Evolutionary conservation across 2,329 filamentous ascomycete genomes (phyloP).

Genomic region (Colletotrichum trifolii): DNA sequence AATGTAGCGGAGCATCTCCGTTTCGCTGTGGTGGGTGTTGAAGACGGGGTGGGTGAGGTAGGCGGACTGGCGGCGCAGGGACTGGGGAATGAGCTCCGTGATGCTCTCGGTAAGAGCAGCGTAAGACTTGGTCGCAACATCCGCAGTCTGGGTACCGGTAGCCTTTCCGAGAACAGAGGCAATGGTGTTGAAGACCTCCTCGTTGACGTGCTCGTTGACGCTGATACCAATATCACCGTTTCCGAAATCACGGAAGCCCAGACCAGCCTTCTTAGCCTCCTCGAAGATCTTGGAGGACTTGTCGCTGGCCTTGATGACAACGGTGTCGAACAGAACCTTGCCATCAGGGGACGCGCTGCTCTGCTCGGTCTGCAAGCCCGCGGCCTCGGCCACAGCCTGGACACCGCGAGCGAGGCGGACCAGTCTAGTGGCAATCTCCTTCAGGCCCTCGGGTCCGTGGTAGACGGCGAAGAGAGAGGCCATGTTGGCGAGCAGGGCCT

Average conservation of each 20-base stretch:
- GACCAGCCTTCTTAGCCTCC: slow-evolving; percentile 60
- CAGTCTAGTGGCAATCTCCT: slow-evolving; percentile 82
- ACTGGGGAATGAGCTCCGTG: slow-evolving; percentile 59
- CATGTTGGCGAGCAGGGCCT: slow-evolving; percentile 95
- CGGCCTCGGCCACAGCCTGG: slow-evolving; percentile 69
- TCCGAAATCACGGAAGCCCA: slow-evolving; percentile 73
- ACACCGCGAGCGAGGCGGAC: slow-evolving; percentile 77
- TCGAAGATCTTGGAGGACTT: slow-evolving; percentile 62
- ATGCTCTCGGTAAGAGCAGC: slow-evolving; percentile 49
- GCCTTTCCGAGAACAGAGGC: slow-evolving; percentile 45
- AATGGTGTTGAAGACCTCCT: slow-evolving; percentile 62
- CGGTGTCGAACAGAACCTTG: slow-evolving; percentile 80
- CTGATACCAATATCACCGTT: slow-evolving; percentile 76
- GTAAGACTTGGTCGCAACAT: slow-evolving; percentile 53
- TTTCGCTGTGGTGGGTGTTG: slow-evolving; percentile 95
- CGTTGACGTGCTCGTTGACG: slow-evolving; percentile 74
- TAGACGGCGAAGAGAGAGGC: slow-evolving; percentile 94
- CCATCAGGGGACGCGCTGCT: slow-evolving; percentile 66
- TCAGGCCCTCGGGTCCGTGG: slow-evolving; percentile 86
- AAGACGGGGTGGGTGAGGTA: slow-evolving; percentile 94
- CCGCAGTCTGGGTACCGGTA: slow-evolving; percentile 47
- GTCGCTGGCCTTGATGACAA: slow-evolving; percentile 71
- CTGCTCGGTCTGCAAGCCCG: slow-evolving; percentile 73
- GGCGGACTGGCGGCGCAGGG: slow-evolving; percentile 75
- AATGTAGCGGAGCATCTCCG: slow-evolving; percentile 93